phyloP scores from a whole-genome alignment of 2,329 filamentous ascomycete genomes.

The Pezicula radicicola region DNA sequence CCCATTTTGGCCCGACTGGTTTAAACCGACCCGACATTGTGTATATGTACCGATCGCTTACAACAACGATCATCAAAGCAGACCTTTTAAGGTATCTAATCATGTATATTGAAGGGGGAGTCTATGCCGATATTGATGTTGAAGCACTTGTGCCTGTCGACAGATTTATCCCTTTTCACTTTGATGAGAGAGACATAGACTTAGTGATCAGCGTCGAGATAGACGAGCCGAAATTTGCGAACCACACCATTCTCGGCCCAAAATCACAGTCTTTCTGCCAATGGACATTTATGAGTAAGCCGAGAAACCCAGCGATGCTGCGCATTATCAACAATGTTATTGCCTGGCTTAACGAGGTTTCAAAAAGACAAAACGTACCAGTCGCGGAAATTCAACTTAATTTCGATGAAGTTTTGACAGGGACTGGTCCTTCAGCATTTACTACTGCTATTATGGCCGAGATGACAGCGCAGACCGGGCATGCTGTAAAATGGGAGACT shows the following conservation, averaged over 20 bases:
- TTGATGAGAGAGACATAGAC: slow-evolving; percentile 57
- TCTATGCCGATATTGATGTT: slow-evolving; percentile 59
- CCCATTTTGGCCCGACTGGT: slow-evolving; percentile 61
- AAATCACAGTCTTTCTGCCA: slow-evolving; percentile 70
- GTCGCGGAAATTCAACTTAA: slow-evolving; percentile 59
- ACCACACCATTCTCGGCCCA: slow-evolving; percentile 61
- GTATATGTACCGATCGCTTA: slow-evolving; percentile 54
- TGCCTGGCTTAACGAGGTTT: slow-evolving; percentile 57
- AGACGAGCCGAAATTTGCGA: slow-evolving; percentile 60
- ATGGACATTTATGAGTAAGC: slow-evolving; percentile 70
- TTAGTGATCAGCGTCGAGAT: slow-evolving; percentile 70
- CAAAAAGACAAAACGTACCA: slow-evolving; percentile 51
- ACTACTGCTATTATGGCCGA: slow-evolving; percentile 60
- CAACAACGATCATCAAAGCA: slow-evolving; percentile 62
- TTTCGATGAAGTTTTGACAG: slow-evolving; percentile 68
- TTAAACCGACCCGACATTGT: slow-evolving; percentile 67
- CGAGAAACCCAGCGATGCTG: slow-evolving; percentile 64
- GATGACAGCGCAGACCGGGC: slow-evolving; percentile 48
- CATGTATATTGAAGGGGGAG: slow-evolving; percentile 62
- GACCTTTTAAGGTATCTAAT: slow-evolving; percentile 63
- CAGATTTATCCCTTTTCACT: slow-evolving; percentile 59
- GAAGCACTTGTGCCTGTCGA: slow-evolving; percentile 48
- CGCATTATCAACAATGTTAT: slow-evolving; percentile 65
- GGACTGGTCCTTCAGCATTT: slow-evolving; percentile 67
- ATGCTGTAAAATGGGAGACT: slow-evolving; percentile 52